A percentile compares a stretch with the other conserved stretches of the same genome.
These are phyloP conservation scores for Serendipita indica DNA, from an alignment of 768 basidiomycete species.

Conservation along the genomic window DNA sequence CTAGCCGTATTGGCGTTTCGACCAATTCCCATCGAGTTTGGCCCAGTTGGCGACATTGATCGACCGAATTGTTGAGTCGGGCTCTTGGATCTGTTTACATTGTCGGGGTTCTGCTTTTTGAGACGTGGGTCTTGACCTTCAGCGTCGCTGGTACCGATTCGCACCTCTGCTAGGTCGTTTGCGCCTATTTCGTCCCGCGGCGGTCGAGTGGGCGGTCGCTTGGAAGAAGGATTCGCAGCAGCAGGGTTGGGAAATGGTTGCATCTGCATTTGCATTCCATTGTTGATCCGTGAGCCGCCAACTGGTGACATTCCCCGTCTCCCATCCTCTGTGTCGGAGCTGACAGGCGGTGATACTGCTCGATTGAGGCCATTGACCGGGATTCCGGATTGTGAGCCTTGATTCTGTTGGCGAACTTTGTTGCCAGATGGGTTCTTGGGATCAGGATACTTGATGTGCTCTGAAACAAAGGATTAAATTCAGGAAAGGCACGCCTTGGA, in stretches of 20 bases:
- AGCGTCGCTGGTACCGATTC: neutral
- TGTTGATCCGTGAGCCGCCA: slow-evolving; percentile 23
- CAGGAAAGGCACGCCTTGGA: slow-evolving; percentile 2
- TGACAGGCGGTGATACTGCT: slow-evolving; percentile 48
- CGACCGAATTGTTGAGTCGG: slow-evolving; percentile 26
- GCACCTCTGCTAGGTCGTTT: neutral
- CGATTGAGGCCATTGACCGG: slow-evolving; percentile 38
- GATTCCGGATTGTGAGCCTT: slow-evolving; percentile 26
- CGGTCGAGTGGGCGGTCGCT: slow-evolving; percentile 10
- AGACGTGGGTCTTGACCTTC: slow-evolving; percentile 9
- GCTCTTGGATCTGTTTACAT: neutral
- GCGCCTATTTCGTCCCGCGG: neutral
- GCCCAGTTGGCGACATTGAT: slow-evolving; percentile 39
- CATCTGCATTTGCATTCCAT: slow-evolving; percentile 12
- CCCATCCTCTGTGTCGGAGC: slow-evolving; percentile 37
- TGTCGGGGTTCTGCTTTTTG: too few relatives aligned
- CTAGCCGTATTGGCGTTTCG: slow-evolving; percentile 30
- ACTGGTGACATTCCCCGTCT: slow-evolving; percentile 56
- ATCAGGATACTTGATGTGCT: slow-evolving; percentile 89
- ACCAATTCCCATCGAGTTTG: slow-evolving; percentile 1
- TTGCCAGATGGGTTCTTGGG: slow-evolving; percentile 32
- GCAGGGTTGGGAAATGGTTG: slow-evolving; percentile 7
- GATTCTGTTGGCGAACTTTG: slow-evolving; percentile 17
- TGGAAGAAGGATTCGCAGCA: neutral
- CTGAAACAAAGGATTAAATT: slow-evolving; percentile 25